Percentiles rank a stretch among this genome's conserved stretches.
phyloP scores from a whole-genome alignment of 1,284 basidiomycete genomes.

The Trichosporon asahii region DNA sequence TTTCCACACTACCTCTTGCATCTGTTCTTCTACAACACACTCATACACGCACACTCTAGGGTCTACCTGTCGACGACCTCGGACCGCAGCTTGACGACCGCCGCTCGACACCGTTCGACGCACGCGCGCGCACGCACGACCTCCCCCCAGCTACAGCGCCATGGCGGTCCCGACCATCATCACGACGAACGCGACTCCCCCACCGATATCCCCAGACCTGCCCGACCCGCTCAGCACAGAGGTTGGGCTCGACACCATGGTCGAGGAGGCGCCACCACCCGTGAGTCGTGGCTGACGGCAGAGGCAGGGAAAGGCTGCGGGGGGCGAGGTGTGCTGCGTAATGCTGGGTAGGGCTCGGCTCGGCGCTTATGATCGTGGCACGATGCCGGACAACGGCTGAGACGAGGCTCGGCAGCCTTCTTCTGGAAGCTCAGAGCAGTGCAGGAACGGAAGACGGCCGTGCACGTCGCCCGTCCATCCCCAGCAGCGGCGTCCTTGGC shows the following conservation, averaged over 20 bases:
- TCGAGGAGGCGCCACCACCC: constrained; percentile 26
- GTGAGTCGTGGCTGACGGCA: constrained; percentile 18
- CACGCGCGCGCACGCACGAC: constrained; percentile 13
- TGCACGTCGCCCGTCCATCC: neutral
- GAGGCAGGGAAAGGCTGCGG: neutral
- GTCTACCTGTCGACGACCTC: neutral
- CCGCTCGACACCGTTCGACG: neutral
- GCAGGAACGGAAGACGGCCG: neutral
- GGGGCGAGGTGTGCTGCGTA: no score
- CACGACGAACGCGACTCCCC: constrained; percentile 23
- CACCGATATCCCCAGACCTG: constrained; percentile 8
- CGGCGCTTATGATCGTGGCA: no score
- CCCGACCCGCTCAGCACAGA: constrained; percentile 24
- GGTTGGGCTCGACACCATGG: constrained; percentile 38
- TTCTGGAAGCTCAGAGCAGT: neutral
- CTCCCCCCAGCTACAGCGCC: constrained; percentile 13
- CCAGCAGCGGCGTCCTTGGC: neutral
- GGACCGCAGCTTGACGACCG: neutral
- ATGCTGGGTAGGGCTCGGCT: no score
- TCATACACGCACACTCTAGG: neutral
- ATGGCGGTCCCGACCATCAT: constrained; percentile 21
- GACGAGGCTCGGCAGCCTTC: neutral
- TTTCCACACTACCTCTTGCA: neutral
- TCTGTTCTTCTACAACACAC: neutral
- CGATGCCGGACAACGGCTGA: neutral